phyloP scores from a whole-genome alignment of 2,329 filamentous ascomycete species.

The Thelonectria olida region DNA sequence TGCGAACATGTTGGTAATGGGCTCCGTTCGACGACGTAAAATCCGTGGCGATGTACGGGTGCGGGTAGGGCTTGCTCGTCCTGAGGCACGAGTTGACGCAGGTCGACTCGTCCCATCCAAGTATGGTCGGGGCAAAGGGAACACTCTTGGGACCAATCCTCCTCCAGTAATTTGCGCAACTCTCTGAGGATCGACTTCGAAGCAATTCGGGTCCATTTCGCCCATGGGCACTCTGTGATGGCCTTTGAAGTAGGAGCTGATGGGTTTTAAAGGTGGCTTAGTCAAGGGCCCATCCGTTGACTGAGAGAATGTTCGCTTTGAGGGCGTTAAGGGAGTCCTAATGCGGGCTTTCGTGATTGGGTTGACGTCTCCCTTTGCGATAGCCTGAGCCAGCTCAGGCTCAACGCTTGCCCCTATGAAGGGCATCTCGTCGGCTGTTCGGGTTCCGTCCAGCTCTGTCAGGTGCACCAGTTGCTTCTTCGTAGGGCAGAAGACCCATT shows the following conservation, averaged over 20 bases:
- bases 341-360: slow-evolving; percentile 85
- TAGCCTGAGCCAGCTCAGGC: slow-evolving; percentile 72
- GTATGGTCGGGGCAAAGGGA: slow-evolving; percentile 67
- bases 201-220: slow-evolving; percentile 72
- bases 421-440: slow-evolving; percentile 75
- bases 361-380: slow-evolving; percentile 85
- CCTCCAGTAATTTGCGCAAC: slow-evolving; percentile 59
- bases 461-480: slow-evolving; percentile 78
- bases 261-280: slow-evolving; percentile 55
- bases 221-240: slow-evolving; percentile 63
- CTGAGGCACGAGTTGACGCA: slow-evolving; percentile 19
- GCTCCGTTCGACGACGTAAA: slow-evolving; percentile 62
- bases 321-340: slow-evolving; percentile 51
- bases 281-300: slow-evolving; percentile 32
- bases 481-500: slow-evolving; percentile 90
- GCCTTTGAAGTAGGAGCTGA: slow-evolving; percentile 63
- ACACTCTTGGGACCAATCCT: slow-evolving; percentile 63
- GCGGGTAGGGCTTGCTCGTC: slow-evolving; percentile 25
- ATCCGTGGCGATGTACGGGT: slow-evolving; percentile 50
- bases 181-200: slow-evolving; percentile 60
- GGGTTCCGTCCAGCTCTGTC: slow-evolving; percentile 69
- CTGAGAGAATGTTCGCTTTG: slow-evolving; percentile 54
- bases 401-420: slow-evolving; percentile 83
- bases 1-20: slow-evolving; percentile 55
- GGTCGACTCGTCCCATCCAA: slow-evolving; percentile 49